These are phyloP conservation scores for Melocanna baccifera DNA, from an alignment of 176 grass and related monocot species.

Conservation along the genomic window DNA sequence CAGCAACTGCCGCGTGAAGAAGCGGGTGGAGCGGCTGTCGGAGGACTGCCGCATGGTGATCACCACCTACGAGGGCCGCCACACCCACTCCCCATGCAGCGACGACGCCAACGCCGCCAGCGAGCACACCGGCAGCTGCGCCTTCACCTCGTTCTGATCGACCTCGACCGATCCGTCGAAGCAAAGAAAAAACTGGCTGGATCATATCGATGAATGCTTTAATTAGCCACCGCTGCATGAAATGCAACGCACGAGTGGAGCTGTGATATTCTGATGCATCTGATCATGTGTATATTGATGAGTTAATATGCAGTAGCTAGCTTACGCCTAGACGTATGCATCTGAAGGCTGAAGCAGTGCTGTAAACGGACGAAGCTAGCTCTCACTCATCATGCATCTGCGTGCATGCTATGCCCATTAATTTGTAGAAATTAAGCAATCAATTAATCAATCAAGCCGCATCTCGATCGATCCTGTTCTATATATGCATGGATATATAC, in stretches of 20 bases:
- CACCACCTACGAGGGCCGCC: constrained; percentile 92
- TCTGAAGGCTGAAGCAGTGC: not conserved
- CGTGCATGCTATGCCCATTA: not conserved
- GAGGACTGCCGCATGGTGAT: constrained; percentile 97
- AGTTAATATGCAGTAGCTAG: not conserved
- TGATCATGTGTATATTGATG: not conserved
- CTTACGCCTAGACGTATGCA: not conserved
- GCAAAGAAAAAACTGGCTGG: not conserved
- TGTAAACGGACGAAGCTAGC: not conserved
- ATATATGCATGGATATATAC: too few relatives aligned
- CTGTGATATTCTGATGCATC: not conserved
- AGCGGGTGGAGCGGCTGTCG: constrained; percentile 86
- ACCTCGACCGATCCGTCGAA: not conserved
- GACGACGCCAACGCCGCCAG: constrained; percentile 54
- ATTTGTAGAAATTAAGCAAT: not conserved
- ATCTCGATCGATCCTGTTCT: not conserved
- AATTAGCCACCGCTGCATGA: not conserved
- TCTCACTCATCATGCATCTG: not conserved
- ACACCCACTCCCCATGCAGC: constrained; percentile 75
- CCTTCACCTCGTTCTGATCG: constrained; percentile 74
- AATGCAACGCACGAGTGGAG: not conserved
- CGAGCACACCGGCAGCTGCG: constrained; percentile 53
- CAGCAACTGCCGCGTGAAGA: constrained; percentile 97
- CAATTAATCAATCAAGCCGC: not conserved
- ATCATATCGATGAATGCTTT: not conserved